A percentile compares a stretch with the other conserved stretches of the same genome.
These are phyloP conservation scores for Tuber melanosporum DNA, from an alignment of 495 filamentous ascomycete genomes.

Conservation along the genomic window DNA sequence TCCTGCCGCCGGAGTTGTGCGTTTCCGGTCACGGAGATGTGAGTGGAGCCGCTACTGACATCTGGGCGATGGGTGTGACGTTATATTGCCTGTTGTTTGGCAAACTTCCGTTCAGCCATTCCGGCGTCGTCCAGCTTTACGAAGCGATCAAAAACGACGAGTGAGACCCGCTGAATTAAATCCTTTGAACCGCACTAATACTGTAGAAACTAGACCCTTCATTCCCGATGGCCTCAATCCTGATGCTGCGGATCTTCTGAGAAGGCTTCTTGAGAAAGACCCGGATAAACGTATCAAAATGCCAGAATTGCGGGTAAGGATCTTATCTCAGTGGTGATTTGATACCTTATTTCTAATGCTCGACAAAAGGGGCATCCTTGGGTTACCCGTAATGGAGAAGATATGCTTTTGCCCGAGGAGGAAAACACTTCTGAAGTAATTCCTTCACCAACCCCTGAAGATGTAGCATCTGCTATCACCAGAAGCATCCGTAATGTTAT, in stretches of 20 bases:
- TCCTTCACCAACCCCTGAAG: constrained; percentile 74
- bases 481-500: constrained; percentile 75
- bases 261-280: constrained; percentile 66
- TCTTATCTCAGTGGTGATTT: constrained; percentile 3
- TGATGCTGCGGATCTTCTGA: constrained; percentile 62
- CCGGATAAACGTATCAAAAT: constrained; percentile 73
- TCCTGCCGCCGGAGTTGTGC: constrained; percentile 89
- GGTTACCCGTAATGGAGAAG: constrained; percentile 77
- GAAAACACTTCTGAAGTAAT: constrained; percentile 82
- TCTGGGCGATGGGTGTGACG: constrained; percentile 98
- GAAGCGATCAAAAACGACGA: constrained; percentile 71
- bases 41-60: constrained; percentile 81
- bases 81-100: constrained; percentile 91
- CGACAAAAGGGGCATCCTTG: constrained; percentile 73
- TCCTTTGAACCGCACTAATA: constrained; percentile 43
- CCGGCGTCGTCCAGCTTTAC: constrained; percentile 74
- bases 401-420: constrained; percentile 70
- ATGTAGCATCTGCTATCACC: constrained; percentile 86
- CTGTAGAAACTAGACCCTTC: constrained; percentile 39
- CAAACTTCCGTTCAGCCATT: constrained; percentile 70
- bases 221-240: constrained; percentile 53
- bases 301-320: constrained; percentile 67
- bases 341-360: constrained; percentile 2
- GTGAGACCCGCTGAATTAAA: constrained; percentile 17
- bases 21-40: constrained; percentile 82